phyloP scores from a whole-genome alignment of 306 rosid genomes.

The Macrotyloma uniflorum region DNA sequence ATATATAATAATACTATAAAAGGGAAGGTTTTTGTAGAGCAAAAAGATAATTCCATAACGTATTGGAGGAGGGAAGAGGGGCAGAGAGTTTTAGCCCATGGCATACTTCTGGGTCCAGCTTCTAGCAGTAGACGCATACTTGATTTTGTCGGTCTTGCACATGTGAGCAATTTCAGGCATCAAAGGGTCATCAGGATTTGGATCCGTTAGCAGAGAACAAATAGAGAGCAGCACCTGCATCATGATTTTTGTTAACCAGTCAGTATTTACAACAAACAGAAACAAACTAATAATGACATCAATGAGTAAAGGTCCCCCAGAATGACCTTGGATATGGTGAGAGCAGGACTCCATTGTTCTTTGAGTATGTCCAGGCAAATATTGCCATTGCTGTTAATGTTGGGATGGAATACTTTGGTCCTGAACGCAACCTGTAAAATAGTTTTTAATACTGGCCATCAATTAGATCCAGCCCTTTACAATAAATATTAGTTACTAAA shows the following conservation, averaged over 20 bases:
- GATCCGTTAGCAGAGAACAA: conserved; percentile 86
- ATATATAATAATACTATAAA: not conserved
- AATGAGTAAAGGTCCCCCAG: conserved; percentile 7
- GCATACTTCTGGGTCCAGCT: conserved; percentile 96
- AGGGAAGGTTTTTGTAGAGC: conserved; percentile 14
- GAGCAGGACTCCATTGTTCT: conserved; percentile 99
- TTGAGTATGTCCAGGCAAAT: conserved; percentile 92
- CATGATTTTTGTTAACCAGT: conserved; percentile 18
- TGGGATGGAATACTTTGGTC: conserved; percentile 94
- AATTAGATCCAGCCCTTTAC: conserved; percentile 4
- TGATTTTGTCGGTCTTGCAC: conserved; percentile 77
- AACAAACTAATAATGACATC: not conserved
- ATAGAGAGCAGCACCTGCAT: conserved; percentile 84
- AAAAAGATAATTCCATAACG: conserved; percentile 34
- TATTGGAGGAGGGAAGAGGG: not conserved
- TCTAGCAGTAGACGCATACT: conserved; percentile 82
- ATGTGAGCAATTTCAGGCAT: conserved; percentile 94
- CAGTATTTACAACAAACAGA: conserved; percentile 2
- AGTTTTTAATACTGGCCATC: conserved; percentile 4
- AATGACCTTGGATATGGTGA: conserved; percentile 87
- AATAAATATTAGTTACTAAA: not conserved
- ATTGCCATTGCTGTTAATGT: conserved; percentile 84
- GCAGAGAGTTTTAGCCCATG: conserved; percentile 56
- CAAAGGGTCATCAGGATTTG: conserved; percentile 93
- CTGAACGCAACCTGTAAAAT: conserved; percentile 81